Conservation (phyloP, 2,329 filamentous ascomycete species). For the Aspergillus aculeatus region DNA sequence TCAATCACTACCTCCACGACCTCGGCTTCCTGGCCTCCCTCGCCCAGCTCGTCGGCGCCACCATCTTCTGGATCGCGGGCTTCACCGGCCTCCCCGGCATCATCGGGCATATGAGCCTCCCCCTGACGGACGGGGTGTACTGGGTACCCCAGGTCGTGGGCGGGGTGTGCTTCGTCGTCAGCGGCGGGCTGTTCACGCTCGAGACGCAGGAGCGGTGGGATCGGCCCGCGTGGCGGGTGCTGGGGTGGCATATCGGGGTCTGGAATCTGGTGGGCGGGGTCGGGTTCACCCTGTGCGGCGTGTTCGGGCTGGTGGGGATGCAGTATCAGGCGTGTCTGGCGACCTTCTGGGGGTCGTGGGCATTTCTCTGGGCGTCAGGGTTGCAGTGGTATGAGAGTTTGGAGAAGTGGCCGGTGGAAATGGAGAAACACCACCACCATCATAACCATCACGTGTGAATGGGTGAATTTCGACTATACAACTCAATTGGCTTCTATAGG, state of each 20-base stretch:
- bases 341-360: conserved; percentile 44
- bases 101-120: conserved; percentile 49
- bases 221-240: conserved; percentile 52
- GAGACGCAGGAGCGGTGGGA: conserved; percentile 67
- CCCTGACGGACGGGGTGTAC: conserved; percentile 55
- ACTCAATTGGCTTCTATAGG: not conserved
- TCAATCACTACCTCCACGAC: conserved; percentile 58
- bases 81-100: conserved; percentile 61
- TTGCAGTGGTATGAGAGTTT: conserved; percentile 53
- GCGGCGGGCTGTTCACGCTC: conserved; percentile 60
- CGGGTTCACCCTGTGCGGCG: conserved; percentile 63
- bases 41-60: conserved; percentile 58
- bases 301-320: conserved; percentile 52
- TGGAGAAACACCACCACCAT: not conserved
- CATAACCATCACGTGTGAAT: too few species aligned
- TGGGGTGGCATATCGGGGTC: conserved; percentile 67
- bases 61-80: conserved; percentile 64
- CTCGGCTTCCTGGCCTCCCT: conserved; percentile 63
- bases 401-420: conserved; percentile 49
- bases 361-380: conserved; percentile 46
- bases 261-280: conserved; percentile 66
- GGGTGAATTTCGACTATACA: too few species aligned
- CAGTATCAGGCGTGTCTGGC: conserved; percentile 52
- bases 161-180: conserved; percentile 61
- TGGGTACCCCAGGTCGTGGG: conserved; percentile 65